Evolutionary conservation across 1,284 basidiomycete species (phyloP).

Genomic region (Fomitopsis pinicola): DNA sequence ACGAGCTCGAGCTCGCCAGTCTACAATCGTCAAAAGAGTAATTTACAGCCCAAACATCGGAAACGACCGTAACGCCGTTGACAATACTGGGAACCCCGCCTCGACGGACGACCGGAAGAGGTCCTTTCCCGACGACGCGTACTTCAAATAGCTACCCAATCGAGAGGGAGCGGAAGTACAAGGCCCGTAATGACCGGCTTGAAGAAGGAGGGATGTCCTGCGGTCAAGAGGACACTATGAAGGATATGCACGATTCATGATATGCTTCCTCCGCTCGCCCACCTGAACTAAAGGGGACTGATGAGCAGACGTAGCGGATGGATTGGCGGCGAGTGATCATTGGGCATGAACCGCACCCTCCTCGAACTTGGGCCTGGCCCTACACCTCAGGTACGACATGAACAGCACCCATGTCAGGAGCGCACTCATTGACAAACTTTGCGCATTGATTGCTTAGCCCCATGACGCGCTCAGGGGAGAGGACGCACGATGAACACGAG

Average conservation of each 20-base stretch:
- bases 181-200: slow-evolving; percentile 13
- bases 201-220: slow-evolving; percentile 31
- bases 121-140: slow-evolving; percentile 35
- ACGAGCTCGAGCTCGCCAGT: no score
- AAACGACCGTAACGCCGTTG: slow-evolving; percentile 1
- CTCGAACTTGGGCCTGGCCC: slow-evolving; percentile 14
- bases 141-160: slow-evolving; percentile 27
- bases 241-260: slow-evolving; percentile 29
- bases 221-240: slow-evolving; percentile 17
- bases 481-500: slow-evolving; percentile 39
- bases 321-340: slow-evolving; percentile 39
- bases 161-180: not conserved
- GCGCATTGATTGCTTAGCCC: not conserved
- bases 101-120: slow-evolving; percentile 32
- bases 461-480: not conserved
- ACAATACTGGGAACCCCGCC: slow-evolving; percentile 33
- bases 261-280: slow-evolving; percentile 29
- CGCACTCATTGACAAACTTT: slow-evolving; percentile 19
- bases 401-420: slow-evolving; percentile 13
- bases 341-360: slow-evolving; percentile 27
- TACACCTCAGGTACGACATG: slow-evolving; percentile 13
- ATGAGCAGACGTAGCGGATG: slow-evolving; percentile 35
- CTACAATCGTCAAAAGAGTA: no score
- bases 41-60: no score
- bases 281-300: slow-evolving; percentile 41